These are phyloP conservation scores for Phytophthora pistaciae DNA, from an alignment of 352 stramenopile species.

Conservation along the genomic window DNA sequence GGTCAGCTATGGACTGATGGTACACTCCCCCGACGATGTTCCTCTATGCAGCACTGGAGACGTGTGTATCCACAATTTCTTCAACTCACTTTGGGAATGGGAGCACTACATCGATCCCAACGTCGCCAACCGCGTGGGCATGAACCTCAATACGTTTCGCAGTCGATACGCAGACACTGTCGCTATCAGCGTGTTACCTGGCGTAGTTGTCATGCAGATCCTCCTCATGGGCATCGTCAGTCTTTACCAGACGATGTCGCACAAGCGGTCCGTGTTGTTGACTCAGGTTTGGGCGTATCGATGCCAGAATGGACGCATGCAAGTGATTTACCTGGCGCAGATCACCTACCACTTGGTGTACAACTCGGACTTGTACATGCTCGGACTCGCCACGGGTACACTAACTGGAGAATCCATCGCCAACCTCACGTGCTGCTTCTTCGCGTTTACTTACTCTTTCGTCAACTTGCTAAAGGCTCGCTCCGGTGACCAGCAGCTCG, in stretches of 20 bases:
- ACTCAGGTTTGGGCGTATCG: slow-evolving; percentile 37
- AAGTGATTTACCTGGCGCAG: slow-evolving; percentile 30
- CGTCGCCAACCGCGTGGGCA: slow-evolving; percentile 6
- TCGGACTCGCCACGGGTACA: slow-evolving; percentile 29
- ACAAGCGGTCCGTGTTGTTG: slow-evolving; percentile 24
- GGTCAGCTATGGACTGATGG: slow-evolving; percentile 25
- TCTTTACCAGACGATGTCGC: slow-evolving; percentile 28
- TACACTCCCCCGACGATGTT: slow-evolving; percentile 28
- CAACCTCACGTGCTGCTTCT: slow-evolving; percentile 30
- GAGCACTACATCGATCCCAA: background rate
- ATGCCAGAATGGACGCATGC: slow-evolving; percentile 30
- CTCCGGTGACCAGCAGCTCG: slow-evolving; percentile 19
- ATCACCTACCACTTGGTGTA: slow-evolving; percentile 30
- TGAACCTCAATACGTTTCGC: slow-evolving; percentile 24
- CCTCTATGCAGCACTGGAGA: slow-evolving; percentile 22
- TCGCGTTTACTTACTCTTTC: slow-evolving; percentile 22
- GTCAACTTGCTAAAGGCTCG: slow-evolving; percentile 24
- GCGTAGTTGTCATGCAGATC: slow-evolving; percentile 27
- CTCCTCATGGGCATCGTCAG: slow-evolving; percentile 26
- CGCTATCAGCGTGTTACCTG: slow-evolving; percentile 22
- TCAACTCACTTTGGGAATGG: slow-evolving; percentile 29
- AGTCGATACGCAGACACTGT: slow-evolving; percentile 24
- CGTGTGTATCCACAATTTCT: slow-evolving; percentile 33
- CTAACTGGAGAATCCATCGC: slow-evolving; percentile 23
- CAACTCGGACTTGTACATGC: slow-evolving; percentile 31